These are phyloP conservation scores for Termitomyces sp. DNA, from an alignment of 768 basidiomycete genomes.

Conservation along the genomic window DNA sequence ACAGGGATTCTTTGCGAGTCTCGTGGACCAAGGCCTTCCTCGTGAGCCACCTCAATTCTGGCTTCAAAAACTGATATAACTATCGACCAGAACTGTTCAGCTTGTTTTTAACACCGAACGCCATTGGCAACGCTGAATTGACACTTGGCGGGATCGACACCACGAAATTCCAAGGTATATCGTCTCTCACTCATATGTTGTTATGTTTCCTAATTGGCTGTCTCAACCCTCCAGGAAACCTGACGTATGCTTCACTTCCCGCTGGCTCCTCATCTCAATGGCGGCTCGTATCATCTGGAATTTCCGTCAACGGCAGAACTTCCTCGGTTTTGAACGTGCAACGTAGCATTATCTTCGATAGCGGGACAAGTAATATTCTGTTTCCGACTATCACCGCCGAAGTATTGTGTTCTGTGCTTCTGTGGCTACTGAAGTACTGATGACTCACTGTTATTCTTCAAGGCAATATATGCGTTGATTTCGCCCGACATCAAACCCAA, in stretches of 20 bases:
- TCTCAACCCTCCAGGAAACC: conserved; percentile 24
- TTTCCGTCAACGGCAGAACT: conserved; percentile 50
- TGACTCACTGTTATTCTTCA: conserved; percentile 7
- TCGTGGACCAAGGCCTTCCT: conserved; percentile 42
- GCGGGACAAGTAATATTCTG: conserved; percentile 50
- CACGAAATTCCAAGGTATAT: conserved; percentile 42
- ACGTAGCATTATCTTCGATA: conserved; percentile 49
- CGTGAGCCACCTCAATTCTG: conserved; percentile 24
- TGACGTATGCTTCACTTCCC: conserved; percentile 36
- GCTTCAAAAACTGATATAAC: conserved; percentile 12
- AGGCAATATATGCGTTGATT: conserved; percentile 54
- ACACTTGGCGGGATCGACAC: conserved; percentile 48
- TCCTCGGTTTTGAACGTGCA: conserved; percentile 31
- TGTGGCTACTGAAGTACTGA: conserved; percentile 1
- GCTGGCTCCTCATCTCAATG: conserved; percentile 32
- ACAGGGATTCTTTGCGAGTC: conserved; percentile 43
- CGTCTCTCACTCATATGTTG: background rate
- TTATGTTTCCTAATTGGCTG: background rate
- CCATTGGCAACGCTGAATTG: conserved; percentile 44
- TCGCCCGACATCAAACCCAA: conserved; percentile 52
- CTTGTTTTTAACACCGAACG: conserved; percentile 40
- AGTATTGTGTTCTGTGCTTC: conserved; percentile 20
- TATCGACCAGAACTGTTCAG: conserved; percentile 38
- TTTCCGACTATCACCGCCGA: conserved; percentile 44
- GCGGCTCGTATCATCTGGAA: conserved; percentile 37